phyloP scores from a whole-genome alignment of 495 filamentous ascomycete species.

The Neurospora sp. region DNA sequence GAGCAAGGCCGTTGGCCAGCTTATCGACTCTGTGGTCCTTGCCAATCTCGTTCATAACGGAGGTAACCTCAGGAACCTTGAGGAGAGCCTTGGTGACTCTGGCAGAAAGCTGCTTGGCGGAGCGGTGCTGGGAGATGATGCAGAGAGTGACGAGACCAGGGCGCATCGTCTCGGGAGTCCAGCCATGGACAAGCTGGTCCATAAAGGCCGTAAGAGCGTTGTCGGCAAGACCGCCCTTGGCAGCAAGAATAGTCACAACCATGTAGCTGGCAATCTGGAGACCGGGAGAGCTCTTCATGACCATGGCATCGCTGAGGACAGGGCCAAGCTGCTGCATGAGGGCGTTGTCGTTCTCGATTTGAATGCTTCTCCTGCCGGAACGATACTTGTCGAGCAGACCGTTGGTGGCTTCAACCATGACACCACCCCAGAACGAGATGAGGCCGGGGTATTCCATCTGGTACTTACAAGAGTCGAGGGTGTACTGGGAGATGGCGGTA shows the following conservation, averaged over 20 bases:
- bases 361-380: conserved; percentile 57
- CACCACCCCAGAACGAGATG: conserved; percentile 78
- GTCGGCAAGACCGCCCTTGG: conserved; percentile 69
- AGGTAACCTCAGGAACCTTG: conserved; percentile 48
- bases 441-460: conserved; percentile 63
- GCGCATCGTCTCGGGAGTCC: conserved; percentile 57
- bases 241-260: conserved; percentile 72
- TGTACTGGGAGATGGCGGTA: conserved; percentile 60
- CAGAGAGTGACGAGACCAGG: conserved; percentile 74
- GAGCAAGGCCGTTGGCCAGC: conserved; percentile 59
- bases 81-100: conserved; percentile 60
- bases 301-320: conserved; percentile 63
- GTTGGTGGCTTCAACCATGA: conserved; percentile 71
- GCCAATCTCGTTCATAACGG: conserved; percentile 50
- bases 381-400: conserved; percentile 65
- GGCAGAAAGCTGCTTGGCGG: conserved; percentile 56
- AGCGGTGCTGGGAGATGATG: conserved; percentile 65
- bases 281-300: conserved; percentile 61
- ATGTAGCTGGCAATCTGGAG: conserved; percentile 81
- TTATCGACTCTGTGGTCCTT: conserved; percentile 59
- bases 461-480: conserved; percentile 55
- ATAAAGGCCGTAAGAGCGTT: conserved; percentile 68
- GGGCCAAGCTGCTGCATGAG: conserved; percentile 66
- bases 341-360: conserved; percentile 66
- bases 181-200: conserved; percentile 70